Conservation (phyloP, 441 rosid genomes). For the Euphorbia celastroides region DNA sequence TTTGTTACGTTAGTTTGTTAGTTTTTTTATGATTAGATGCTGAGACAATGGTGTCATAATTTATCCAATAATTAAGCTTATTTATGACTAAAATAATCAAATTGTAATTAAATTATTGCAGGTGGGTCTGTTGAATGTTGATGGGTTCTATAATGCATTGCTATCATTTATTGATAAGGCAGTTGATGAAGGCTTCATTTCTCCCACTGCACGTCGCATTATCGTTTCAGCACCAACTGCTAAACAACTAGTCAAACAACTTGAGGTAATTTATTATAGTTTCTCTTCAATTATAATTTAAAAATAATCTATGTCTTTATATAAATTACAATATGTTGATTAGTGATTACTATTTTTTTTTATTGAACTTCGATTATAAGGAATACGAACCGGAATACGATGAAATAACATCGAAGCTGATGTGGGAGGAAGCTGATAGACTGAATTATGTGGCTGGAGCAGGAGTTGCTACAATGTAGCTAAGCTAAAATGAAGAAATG, state of each 20-base stretch:
- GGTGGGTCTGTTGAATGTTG: slow-evolving; percentile 96
- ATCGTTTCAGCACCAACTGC: slow-evolving; percentile 86
- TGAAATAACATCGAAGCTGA: slow-evolving; percentile 72
- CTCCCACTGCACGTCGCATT: slow-evolving; percentile 75
- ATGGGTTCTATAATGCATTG: slow-evolving; percentile 88
- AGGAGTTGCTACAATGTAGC: slow-evolving; percentile 42
- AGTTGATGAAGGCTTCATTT: slow-evolving; percentile 89
- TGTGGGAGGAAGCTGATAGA: slow-evolving; percentile 80
- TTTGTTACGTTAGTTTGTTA: neutral
- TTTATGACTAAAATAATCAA: neutral
- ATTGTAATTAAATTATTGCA: slow-evolving; percentile 19
- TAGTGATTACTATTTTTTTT: neutral
- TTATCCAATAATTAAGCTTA: slow-evolving; percentile 14
- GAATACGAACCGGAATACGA: slow-evolving; percentile 72
- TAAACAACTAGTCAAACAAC: slow-evolving; percentile 65
- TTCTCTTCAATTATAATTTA: too few species aligned
- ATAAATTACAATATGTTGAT: neutral
- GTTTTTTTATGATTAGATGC: neutral
- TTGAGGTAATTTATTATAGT: slow-evolving; percentile 52
- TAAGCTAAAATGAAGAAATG: neutral
- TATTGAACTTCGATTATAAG: slow-evolving; percentile 18
- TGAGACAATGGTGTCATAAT: slow-evolving; percentile 1
- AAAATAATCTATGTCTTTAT: too few species aligned
- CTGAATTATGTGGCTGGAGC: slow-evolving; percentile 51
- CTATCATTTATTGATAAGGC: slow-evolving; percentile 82